Conservation (phyloP, 345 rosid species). For the Eucalyptus sideroxylon region DNA sequence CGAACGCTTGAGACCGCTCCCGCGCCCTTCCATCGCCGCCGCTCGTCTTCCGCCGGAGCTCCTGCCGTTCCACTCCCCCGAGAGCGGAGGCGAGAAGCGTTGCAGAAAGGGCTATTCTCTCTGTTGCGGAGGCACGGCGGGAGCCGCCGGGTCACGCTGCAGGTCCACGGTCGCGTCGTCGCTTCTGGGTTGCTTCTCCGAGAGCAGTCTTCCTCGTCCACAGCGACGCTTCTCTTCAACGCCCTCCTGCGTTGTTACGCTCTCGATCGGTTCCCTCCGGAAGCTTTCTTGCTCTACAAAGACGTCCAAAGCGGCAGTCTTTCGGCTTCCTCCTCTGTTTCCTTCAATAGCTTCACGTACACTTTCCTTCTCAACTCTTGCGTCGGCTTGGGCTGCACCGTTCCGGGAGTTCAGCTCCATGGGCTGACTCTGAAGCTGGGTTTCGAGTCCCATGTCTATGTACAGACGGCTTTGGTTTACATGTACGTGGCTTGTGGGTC, state of each 20-base stretch:
- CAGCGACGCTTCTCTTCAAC: not conserved
- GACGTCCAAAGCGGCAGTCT: not conserved
- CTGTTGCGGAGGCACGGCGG: not conserved
- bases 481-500: constrained; percentile 24
- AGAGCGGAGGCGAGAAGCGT: not conserved
- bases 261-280: not conserved
- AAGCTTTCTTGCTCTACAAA: constrained; percentile 2
- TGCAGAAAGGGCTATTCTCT: not conserved
- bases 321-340: not conserved
- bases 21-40: not conserved
- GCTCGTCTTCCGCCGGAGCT: not conserved
- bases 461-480: constrained; percentile 50
- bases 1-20: not conserved
- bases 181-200: not conserved
- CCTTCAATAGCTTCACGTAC: constrained; percentile 15
- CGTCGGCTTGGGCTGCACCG: not conserved
- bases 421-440: constrained; percentile 49
- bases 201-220: not conserved
- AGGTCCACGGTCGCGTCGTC: not conserved
- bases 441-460: constrained; percentile 47
- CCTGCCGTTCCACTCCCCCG: not conserved
- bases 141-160: not conserved
- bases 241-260: constrained; percentile 5
- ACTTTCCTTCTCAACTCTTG: constrained; percentile 7
- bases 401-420: constrained; percentile 49